Base-by-base conservation (phyloP, 2,329 filamentous ascomycete species). In the Scedosporium boydii region DNA sequence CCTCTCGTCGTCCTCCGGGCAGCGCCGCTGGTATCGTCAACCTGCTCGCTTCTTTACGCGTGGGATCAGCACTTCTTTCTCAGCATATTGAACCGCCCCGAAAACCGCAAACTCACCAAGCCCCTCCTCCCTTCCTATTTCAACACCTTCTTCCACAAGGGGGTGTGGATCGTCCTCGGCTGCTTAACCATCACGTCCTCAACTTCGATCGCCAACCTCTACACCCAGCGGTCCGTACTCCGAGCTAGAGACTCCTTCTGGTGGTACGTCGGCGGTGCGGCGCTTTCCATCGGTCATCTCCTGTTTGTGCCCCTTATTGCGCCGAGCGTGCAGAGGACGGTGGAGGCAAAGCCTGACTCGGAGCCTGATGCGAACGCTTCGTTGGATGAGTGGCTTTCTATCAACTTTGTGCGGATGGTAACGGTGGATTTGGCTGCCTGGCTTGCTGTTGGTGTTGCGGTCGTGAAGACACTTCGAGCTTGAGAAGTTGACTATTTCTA, bases 21-120 rank as follows among this genome's bases (percentile, higher is more conserved):
- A 18, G 71, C 77, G 1, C 80, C 80, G 0, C 69, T 82, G 26
- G 65, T 81, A 65, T 77, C 77, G n/a, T 77, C 78, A 3, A 79
- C 78, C 2, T 74, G 74, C 66, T 75, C 78, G 0, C 72, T 82
- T 59, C 72, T 76, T 66, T 80, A 73, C 70, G 76, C 78, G 14
- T 70, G 71, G 48, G 77, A 80, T 69, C 77, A 80, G 65, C 72
- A 75, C 64, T 66, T 74, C 59, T 79, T 80, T 68, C 73, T 80
- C 48, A 65, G 68, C 58, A 67, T 71, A 66, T 67, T 80, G 63
- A 71, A 75, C 3, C 67, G 65, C 6, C 65, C 69, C 12, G 65
- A 69, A 34, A 66, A 73, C 21, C 68, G 71, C 46, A 61, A 68
- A 29, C 67, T 69, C 27, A 69, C 71, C 66, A 72, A 77, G 66